Conservation (phyloP, 108 stramenopile species). For the Aurantiochytrium sp. region DNA sequence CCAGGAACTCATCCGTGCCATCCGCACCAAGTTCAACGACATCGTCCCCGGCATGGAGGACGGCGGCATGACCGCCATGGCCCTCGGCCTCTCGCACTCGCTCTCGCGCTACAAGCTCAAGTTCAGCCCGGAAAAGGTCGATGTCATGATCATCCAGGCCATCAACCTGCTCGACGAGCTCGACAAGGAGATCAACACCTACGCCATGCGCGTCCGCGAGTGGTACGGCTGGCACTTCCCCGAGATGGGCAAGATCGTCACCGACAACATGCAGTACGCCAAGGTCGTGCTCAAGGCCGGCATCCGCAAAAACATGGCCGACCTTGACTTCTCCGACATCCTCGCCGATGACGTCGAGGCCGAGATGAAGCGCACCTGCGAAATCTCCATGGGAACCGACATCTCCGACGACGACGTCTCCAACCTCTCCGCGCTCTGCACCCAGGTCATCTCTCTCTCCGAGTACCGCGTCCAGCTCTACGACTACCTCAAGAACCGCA, state of each 20-base stretch:
- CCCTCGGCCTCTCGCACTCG: constrained; percentile 90
- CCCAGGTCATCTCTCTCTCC: constrained; percentile 91
- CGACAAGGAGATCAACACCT: constrained; percentile 99
- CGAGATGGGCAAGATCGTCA: constrained; percentile 86
- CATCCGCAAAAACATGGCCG: constrained; percentile 73
- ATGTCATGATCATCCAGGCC: constrained; percentile 99
- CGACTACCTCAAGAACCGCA: constrained; percentile 96
- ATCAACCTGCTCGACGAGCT: constrained; percentile 97
- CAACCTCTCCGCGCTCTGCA: constrained; percentile 83
- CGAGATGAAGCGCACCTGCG: constrained; percentile 94
- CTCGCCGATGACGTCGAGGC: constrained; percentile 62
- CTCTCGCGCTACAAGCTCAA: constrained; percentile 98
- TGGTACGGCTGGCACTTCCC: constrained; percentile 99
- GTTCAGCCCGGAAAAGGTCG: constrained; percentile 98
- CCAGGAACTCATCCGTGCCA: constrained; percentile 89
- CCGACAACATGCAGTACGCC: constrained; percentile 96
- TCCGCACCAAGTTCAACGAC: constrained; percentile 81
- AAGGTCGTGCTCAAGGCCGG: constrained; percentile 86
- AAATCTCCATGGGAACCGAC: constrained; percentile 98
- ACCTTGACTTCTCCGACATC: constrained; percentile 75
- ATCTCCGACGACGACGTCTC: constrained; percentile 88
- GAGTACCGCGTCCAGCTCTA: constrained; percentile 96
- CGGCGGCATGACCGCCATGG: constrained; percentile 68
- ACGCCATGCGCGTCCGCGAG: constrained; percentile 99
- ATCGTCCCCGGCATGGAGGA: constrained; percentile 64